These are phyloP conservation scores for Blepharisma undulans DNA, from an alignment of 169 alveolate genomes.

Conservation along the genomic window DNA sequence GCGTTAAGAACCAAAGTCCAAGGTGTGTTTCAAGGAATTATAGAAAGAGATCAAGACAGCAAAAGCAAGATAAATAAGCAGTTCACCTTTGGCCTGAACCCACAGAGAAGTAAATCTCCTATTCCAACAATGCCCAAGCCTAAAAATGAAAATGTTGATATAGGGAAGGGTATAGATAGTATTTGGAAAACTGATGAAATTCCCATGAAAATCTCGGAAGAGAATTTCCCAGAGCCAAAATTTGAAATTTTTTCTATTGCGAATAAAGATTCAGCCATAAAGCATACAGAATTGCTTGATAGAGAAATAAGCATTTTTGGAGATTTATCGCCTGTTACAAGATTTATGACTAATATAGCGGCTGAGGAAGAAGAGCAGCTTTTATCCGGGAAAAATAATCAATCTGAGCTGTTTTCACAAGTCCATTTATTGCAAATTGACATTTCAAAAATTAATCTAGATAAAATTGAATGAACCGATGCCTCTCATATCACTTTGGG, in stretches of 20 bases:
- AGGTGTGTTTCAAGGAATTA: background rate
- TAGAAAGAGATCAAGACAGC: background rate
- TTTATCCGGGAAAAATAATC: background rate
- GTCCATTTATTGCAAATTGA: background rate
- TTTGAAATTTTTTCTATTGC: conserved; percentile 1
- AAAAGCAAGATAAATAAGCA: background rate
- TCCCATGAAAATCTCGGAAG: background rate
- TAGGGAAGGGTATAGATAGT: background rate
- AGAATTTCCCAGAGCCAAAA: background rate
- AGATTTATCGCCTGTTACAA: background rate
- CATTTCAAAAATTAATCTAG: background rate
- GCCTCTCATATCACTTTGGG: background rate
- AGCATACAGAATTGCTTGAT: background rate
- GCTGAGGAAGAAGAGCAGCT: background rate
- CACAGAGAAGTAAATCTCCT: background rate
- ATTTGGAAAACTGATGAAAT: background rate
- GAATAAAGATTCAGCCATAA: background rate
- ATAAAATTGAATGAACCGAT: background rate
- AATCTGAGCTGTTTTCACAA: background rate
- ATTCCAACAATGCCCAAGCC: background rate
- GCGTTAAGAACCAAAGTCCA: background rate
- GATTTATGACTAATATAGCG: background rate
- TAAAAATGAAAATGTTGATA: background rate
- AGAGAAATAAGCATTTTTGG: background rate
- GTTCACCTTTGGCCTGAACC: background rate